Evolutionary conservation across 148 eudicot species (phyloP).

Genomic region (Simmondsia chinensis): DNA sequence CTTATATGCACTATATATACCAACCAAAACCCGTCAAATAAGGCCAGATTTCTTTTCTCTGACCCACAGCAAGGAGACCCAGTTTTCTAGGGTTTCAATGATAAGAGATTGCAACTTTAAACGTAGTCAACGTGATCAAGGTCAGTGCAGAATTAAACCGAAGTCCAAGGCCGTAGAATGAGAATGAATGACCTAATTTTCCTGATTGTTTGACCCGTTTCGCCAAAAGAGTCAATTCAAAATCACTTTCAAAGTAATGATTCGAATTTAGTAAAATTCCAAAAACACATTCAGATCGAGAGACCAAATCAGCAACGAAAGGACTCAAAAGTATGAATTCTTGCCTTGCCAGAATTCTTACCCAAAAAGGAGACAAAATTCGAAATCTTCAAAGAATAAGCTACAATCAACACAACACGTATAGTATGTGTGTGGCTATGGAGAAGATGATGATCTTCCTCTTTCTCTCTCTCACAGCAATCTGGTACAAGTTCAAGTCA

Average conservation of each 20-base stretch:
- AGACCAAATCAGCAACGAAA: neutral
- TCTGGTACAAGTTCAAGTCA: no score
- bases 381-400: neutral
- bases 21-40: conserved; percentile 14
- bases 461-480: no score
- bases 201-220: conserved; percentile 15
- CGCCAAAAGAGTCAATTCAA: conserved; percentile 19
- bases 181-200: conserved; percentile 1
- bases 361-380: neutral
- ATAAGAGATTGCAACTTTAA: conserved; percentile 5
- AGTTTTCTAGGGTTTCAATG: conserved; percentile 1
- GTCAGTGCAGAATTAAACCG: neutral
- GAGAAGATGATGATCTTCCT: no score
- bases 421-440: no score
- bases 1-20: neutral
- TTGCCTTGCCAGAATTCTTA: neutral
- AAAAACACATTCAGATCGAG: neutral
- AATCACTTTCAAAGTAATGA: neutral
- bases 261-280: conserved; percentile 1
- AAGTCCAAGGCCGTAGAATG: conserved; percentile 5
- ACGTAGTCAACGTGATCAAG: conserved; percentile 10
- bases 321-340: neutral
- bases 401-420: no score
- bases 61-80: no score
- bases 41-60: neutral